Evolutionary conservation across 352 stramenopile genomes (phyloP).

Genomic region (Plasmopara viticola): DNA sequence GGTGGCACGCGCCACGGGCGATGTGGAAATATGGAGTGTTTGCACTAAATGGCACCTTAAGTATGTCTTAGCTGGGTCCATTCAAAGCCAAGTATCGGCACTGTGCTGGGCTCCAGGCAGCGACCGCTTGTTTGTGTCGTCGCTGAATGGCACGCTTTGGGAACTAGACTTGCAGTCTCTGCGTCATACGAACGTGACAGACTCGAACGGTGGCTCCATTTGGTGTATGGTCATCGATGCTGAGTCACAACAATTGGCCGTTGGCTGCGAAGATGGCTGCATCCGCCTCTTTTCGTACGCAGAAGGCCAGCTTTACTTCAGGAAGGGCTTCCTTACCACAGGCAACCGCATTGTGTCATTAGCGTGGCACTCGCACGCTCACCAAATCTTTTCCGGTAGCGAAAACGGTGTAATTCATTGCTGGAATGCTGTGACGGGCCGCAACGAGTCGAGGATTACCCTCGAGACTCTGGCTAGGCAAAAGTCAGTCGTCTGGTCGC

Average conservation of each 20-base stretch:
- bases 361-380: constrained; percentile 62
- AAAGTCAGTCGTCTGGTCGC: constrained; percentile 84
- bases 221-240: constrained; percentile 82
- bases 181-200: constrained; percentile 66
- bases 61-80: constrained; percentile 59
- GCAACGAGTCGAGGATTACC: constrained; percentile 81
- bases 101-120: constrained; percentile 42
- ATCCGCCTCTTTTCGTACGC: constrained; percentile 84
- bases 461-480: constrained; percentile 74
- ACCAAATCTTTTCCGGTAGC: constrained; percentile 82
- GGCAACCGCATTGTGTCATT: constrained; percentile 74
- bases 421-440: constrained; percentile 71
- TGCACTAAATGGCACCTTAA: constrained; percentile 65
- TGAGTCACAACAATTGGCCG: constrained; percentile 51
- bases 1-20: constrained; percentile 68
- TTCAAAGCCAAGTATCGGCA: constrained; percentile 61
- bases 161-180: constrained; percentile 74
- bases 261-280: constrained; percentile 87
- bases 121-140: constrained; percentile 59
- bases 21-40: constrained; percentile 76
- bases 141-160: constrained; percentile 70
- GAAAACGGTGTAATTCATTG: constrained; percentile 84
- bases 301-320: constrained; percentile 73
- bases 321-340: constrained; percentile 76
- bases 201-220: constrained; percentile 84